Conservation (phyloP, 164 flowering plant genomes). For the Stephania cephalantha region DNA sequence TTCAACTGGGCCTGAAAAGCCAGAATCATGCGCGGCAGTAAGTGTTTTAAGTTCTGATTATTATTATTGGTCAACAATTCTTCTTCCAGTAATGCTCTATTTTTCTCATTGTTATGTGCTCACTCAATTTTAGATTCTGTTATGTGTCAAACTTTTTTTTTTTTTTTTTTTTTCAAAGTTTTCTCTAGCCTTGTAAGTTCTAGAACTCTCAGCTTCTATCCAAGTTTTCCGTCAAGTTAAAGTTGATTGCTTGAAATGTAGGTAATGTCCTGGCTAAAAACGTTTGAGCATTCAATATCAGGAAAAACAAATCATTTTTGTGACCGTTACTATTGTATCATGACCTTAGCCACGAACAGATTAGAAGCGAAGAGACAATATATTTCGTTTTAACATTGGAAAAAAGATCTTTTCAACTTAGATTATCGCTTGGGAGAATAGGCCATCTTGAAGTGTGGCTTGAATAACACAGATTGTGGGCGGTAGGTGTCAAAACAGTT, state of each 20-base stretch:
- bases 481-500: background rate
- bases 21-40: background rate
- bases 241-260: background rate
- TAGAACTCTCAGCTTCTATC: background rate
- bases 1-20: background rate
- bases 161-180: no score
- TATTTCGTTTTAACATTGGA: no score
- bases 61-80: background rate
- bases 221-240: background rate
- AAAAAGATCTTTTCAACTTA: no score
- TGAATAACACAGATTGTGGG: background rate
- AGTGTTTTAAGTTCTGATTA: background rate
- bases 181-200: slow-evolving; percentile 1
- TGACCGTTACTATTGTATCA: no score
- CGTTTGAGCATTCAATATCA: background rate
- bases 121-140: background rate
- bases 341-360: no score
- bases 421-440: background rate
- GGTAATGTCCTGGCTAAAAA: background rate
- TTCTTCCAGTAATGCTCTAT: background rate
- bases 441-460: background rate
- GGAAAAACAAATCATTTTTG: background rate
- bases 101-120: background rate
- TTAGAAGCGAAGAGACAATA: no score
- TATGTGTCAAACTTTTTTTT: background rate